Evolutionary conservation across 257 asterid species (phyloP), one percentile per base, ranked within the genome.

Genomic region (Cynanchum wilfordii): DNA sequence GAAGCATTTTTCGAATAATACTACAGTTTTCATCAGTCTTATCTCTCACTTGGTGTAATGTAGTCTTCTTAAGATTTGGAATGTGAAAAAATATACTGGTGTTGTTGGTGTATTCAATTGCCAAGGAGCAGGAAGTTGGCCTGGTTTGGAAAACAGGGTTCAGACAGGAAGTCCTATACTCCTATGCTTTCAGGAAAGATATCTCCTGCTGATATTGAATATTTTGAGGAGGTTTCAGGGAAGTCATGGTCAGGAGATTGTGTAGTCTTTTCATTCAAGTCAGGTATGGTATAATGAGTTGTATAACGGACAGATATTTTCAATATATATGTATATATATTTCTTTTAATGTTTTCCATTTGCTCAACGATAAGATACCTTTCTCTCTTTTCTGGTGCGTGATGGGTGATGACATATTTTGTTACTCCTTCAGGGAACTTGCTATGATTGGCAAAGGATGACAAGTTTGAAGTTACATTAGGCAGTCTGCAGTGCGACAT

Each of bases 71-170:
- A 87, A 87, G 84, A 79, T 85, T 62, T 87, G 92, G 90, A 85
- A 87, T 70, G 63, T 76, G 78, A 87, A 85, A 79, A 82, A 85
- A 70, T 71, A 69, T 63, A 83, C 82, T 38, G 90, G 89, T 68
- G 82, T 87, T 11, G 72, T 85, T 54, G 92, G 85, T 29, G 84
- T 84, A 51, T 87, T 82, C 82, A 87, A 85, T 66, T 87, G 89
- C 78, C 92, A 85, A 83, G 88, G 92, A 74, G 88, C 88, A 19
- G 89, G 86, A 62, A 73, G 78, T 45, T 87, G 88, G 89, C 88
- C 84, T 6, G 84, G 89, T 60, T 24, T 87, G 69, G 82, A 82
- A 33, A 68, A 25, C 65, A 45, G 68, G 2, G 30, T n/a, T 54
- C 78, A 75, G 69, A 38, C 7, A 52, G 70, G 66, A 25, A 69